Base-by-base conservation (phyloP, 2,329 filamentous ascomycete species). In the Dactylellina leptospora region DNA sequence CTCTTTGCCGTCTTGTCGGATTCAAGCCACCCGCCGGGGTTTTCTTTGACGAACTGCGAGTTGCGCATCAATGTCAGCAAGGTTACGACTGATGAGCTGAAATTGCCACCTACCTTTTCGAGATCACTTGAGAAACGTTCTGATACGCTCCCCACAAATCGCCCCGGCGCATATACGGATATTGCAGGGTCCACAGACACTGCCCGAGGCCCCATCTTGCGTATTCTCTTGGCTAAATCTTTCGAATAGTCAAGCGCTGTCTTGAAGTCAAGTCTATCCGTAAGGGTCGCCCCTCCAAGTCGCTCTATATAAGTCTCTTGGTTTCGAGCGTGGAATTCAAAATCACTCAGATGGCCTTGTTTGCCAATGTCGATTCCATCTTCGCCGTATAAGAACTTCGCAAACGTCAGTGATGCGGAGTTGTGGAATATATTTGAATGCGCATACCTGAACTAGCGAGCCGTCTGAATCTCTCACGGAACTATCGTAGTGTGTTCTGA, bases 301-400 rank as follows among this genome's bases (percentile, higher is more conserved):
- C 91, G 87, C 36, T 91, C 85, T 74, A 91, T 87, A 77, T 96
- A 85, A 0, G 92, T 96, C 45, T 87, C 83, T 76, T 93, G 86
- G 79, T 99, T 99, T 78, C 91, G 86, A 2, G 95, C 87, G 28
- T 96, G 84, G 81, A 99, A 99, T 75, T 89, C 88, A 80, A 97
- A 97, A 78, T 97, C 89, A 38, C 85, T 88, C 22, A 99, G 84
- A 79, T 97, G 96, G 78, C 92, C 95, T 76, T 96, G 91, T 80
- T 97, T 97, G 1, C 91, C 91, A 54, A 96, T 90, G 79, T 99
- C 95, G 18, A 97, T 84, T 30, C 93, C 95, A 78, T 99, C 95
- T 80, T 99, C 95, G 71, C 95, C 95, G 78, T 97, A 99, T 28
- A 99, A 81, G 80, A 99, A 97, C 78, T 99, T n/a, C n/a, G n/a